These are phyloP conservation scores for Neofusicoccum parvum DNA, from an alignment of 2,329 filamentous ascomycete genomes.

Conservation along the genomic window DNA sequence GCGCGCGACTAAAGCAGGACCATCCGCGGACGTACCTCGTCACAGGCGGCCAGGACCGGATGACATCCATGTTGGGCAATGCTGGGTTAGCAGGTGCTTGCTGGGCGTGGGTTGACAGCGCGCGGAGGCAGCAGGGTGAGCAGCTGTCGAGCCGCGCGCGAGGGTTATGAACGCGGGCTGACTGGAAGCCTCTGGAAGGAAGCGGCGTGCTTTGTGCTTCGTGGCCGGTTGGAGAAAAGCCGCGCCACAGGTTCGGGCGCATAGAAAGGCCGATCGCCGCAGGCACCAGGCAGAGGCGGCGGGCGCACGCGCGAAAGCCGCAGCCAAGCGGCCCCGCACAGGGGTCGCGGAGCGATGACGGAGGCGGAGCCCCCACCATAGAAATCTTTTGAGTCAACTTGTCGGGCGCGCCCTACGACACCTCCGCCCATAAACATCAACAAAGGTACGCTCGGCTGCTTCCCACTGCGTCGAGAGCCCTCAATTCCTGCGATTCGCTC, in stretches of 20 bases:
- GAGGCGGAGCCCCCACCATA: constrained; percentile 14
- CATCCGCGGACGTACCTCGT: constrained; percentile 55
- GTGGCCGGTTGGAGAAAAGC: constrained; percentile 14
- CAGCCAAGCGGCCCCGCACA: constrained; percentile 12
- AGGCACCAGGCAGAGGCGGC: background rate
- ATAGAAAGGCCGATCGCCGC: constrained; percentile 14
- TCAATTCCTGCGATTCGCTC: background rate
- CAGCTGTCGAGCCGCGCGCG: constrained; percentile 17
- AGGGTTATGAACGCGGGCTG: constrained; percentile 15
- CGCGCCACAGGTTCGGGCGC: constrained; percentile 1
- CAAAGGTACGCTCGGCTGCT: background rate
- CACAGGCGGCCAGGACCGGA: constrained; percentile 68
- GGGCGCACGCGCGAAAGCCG: background rate
- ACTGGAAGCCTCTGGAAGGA: constrained; percentile 17
- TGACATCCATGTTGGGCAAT: constrained; percentile 56
- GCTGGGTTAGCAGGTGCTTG: constrained; percentile 14
- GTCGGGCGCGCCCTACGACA: constrained; percentile 13
- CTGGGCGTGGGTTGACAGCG: background rate
- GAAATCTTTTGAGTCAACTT: constrained; percentile 20
- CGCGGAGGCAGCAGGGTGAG: background rate
- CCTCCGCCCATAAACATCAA: background rate
- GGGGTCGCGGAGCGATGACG: constrained; percentile 16
- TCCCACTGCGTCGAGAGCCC: background rate
- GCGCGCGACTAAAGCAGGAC: background rate
- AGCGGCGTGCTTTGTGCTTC: background rate